These are phyloP conservation scores for Aspergillus luchuensis DNA, from an alignment of 2,329 filamentous ascomycete genomes.

Conservation along the genomic window DNA sequence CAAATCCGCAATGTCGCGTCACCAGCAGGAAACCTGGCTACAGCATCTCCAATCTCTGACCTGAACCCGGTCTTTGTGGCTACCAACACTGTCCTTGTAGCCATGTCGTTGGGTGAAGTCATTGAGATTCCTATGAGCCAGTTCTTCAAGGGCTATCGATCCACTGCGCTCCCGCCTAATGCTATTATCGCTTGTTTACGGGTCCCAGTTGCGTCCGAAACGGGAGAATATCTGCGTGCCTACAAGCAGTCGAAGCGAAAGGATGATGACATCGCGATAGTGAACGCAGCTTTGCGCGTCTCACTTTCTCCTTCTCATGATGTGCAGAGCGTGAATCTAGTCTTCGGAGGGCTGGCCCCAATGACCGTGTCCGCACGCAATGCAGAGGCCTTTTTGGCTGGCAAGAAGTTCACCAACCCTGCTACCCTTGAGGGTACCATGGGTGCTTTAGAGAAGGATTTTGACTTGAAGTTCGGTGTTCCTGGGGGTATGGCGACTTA, in stretches of 20 bases:
- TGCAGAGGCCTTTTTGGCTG: conserved; percentile 71
- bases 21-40: conserved; percentile 89
- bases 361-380: conserved; percentile 85
- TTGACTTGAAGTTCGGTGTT: conserved; percentile 84
- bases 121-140: conserved; percentile 86
- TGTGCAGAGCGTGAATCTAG: conserved; percentile 74
- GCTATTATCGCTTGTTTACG: conserved; percentile 83
- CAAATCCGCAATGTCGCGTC: conserved; percentile 98
- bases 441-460: conserved; percentile 85
- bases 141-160: conserved; percentile 91
- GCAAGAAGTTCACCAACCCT: conserved; percentile 77
- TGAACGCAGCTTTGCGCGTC: conserved; percentile 81
- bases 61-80: conserved; percentile 92
- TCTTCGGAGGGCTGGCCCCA: conserved; percentile 94
- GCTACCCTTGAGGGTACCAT: conserved; percentile 86
- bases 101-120: conserved; percentile 72
- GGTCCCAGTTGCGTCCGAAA: conserved; percentile 74
- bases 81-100: conserved; percentile 76
- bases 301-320: conserved; percentile 67
- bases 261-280: conserved; percentile 97
- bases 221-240: conserved; percentile 80
- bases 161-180: conserved; percentile 76
- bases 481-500: conserved; percentile 98
- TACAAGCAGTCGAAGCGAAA: conserved; percentile 98
- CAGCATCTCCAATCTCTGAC: conserved; percentile 94